Evolutionary conservation across 164 flowering plant species (phyloP), one percentile per base, ranked within the genome.

Genomic region (Annona cherimola): DNA sequence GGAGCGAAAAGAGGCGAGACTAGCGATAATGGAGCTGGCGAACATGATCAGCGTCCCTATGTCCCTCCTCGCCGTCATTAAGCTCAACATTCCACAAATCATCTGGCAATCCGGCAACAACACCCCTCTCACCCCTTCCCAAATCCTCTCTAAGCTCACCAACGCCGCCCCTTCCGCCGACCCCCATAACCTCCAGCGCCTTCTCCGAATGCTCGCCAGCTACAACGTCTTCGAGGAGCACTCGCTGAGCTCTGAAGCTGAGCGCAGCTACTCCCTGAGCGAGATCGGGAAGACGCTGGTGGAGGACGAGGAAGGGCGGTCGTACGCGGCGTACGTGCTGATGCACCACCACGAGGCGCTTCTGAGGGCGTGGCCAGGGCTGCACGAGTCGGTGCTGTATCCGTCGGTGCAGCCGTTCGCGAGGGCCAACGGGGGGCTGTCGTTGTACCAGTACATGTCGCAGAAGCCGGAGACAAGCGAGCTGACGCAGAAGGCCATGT

Each of bases 1-100:
- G n/a, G n/a, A n/a, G n/a, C n/a, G 41, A n/a, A 43, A 68, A 14
- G 74, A 63, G 35, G 75, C 75, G 16, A 42, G 93, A 44, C 78
- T 89, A 0, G 80, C 77, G 59, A 86, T 91, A 42, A 46, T 85
- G 44, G 93, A 91, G 75, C 88, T 89, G 4, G 86, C 96, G 72
- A 90, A 90, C 85, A 86, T 88, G 93, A 77, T 89, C 12, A 87
- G 91, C 75, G 93, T 90, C 5, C 93, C 96, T 45, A 89, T 90
- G 91, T 81, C 92, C 12, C 84, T 91, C 61, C 77, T 84, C 85
- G 93, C 96, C 40, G 61, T 84, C 84, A 87, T 88, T 8, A 85
- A 81, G 69, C 96, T 91, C 81, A 83, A 84, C 73, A 84, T 89
- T 66, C 81, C 93, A 63, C 84, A 89, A 69, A 85, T 87, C 67